Evolutionary conservation across 2,329 filamentous ascomycete genomes (phyloP), one percentile per base, ranked within the genome.

Genomic region (Ophiocordyceps australis): DNA sequence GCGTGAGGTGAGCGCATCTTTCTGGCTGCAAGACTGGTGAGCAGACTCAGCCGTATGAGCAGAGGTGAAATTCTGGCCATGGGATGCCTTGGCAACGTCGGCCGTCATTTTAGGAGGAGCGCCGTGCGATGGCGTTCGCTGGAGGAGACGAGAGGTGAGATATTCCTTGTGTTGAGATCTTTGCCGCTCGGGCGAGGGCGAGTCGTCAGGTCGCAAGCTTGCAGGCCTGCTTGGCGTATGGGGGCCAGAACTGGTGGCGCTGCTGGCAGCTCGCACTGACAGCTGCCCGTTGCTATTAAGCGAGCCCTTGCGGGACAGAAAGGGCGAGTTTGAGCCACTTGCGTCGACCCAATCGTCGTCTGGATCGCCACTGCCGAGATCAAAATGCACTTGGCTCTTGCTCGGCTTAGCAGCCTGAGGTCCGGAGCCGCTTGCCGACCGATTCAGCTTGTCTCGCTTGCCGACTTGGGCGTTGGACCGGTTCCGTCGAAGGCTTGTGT

Each of bases 81-180:
- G n/a, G n/a, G n/a, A n/a, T n/a, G 54, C 52, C 28, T 46, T 50
- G 28, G 37, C 59, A 42, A 46, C 52, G 32, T 75, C 62, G 30
- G 61, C 52, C 7, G 71, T 74, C 62, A 77, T 74, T 41, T 72
- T 61, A 20, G 70, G 72, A 19, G 72, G 65, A 4, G 65, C 62
- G 32, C 65, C 59, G 32, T 69, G 59, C 6, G 70, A 71, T 1
- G 69, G 62, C 8, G 59, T 68, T 35, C 74, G 63, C 40, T 75
- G 65, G 3, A 82, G 57, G 20, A 80, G 49, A 30, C 72, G 62
- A 17, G 73, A 72, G 6, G 74, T 79, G 26, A 79, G 62, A 32
- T 74, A 67, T 37, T 72, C 66, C 32, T 69, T 73, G 39, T 74
- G 71, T 19, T 59, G 54, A 10, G 48, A 40, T 17, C 51, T 54